Evolutionary conservation across 208 protist species (phyloP).

Genomic region (Porcisia deanei): DNA sequence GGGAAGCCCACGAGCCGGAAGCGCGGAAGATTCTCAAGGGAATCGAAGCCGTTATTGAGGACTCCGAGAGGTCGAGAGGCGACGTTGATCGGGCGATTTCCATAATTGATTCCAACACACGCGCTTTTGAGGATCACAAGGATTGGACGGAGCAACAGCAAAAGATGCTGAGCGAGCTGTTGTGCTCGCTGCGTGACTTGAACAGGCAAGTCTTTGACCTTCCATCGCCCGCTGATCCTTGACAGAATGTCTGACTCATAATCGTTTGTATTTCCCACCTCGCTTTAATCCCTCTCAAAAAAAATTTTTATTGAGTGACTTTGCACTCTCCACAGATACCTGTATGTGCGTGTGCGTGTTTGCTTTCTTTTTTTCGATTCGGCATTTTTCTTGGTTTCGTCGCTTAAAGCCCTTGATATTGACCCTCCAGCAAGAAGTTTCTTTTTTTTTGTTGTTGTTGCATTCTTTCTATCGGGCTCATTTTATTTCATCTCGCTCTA

Average conservation of each 20-base stretch:
- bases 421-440: no score
- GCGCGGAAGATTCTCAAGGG: constrained; percentile 54
- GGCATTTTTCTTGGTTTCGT: background rate
- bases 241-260: constrained; percentile 26
- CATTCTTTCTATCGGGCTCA: no score
- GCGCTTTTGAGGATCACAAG: constrained; percentile 52
- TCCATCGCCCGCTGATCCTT: constrained; percentile 64
- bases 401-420: background rate
- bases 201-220: constrained; percentile 64
- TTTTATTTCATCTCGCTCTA: no score
- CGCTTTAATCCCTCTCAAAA: background rate
- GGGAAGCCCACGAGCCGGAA: constrained; percentile 55
- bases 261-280: background rate
- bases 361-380: background rate
- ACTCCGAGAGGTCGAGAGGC: constrained; percentile 61
- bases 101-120: constrained; percentile 58
- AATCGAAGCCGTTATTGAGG: constrained; percentile 50
- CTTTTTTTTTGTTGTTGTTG: no score
- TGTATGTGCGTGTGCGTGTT: constrained; percentile 1
- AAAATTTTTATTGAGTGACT: background rate
- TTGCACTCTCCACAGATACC: background rate
- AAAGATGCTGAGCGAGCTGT: constrained; percentile 58
- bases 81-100: constrained; percentile 52
- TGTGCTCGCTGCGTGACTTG: constrained; percentile 49
- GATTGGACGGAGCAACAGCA: constrained; percentile 77